A percentile compares a stretch with the other conserved stretches of the same genome.
These are phyloP conservation scores for Quercus bicolor DNA, from an alignment of 306 rosid genomes.

Conservation along the genomic window DNA sequence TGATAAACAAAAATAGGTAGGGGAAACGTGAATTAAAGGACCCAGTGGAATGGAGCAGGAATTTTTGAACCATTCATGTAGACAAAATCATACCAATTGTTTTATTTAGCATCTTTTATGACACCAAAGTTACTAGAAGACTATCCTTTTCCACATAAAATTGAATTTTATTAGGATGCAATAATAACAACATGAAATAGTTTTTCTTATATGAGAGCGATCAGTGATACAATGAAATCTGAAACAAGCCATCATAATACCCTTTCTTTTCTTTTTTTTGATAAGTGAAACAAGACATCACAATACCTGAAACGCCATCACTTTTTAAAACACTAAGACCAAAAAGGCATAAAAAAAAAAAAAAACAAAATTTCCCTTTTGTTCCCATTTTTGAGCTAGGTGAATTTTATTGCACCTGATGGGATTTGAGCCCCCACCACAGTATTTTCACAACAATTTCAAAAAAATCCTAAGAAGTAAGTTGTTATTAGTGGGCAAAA, in stretches of 20 bases:
- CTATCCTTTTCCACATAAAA: not conserved
- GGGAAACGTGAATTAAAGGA: not conserved
- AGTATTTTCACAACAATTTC: no score
- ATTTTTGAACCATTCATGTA: not conserved
- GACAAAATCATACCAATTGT: not conserved
- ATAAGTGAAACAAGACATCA: not conserved
- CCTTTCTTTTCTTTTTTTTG: not conserved
- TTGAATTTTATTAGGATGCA: not conserved
- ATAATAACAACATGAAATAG: not conserved
- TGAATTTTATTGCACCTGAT: no score
- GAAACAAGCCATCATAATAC: not conserved
- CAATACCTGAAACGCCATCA: not conserved
- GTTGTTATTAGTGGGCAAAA: no score
- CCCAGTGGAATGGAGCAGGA: not conserved
- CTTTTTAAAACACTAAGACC: not conserved
- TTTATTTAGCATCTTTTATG: not conserved
- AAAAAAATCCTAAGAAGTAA: no score
- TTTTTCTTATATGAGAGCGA: constrained; percentile 7
- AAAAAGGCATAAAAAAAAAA: not conserved
- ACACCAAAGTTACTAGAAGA: not conserved
- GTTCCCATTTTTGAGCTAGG: no score
- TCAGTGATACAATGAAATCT: not conserved
- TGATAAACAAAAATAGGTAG: not conserved
- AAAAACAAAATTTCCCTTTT: not conserved
- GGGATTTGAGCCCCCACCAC: no score